Conservation (phyloP, 768 basidiomycete genomes). For the Pluteus cervinus region DNA sequence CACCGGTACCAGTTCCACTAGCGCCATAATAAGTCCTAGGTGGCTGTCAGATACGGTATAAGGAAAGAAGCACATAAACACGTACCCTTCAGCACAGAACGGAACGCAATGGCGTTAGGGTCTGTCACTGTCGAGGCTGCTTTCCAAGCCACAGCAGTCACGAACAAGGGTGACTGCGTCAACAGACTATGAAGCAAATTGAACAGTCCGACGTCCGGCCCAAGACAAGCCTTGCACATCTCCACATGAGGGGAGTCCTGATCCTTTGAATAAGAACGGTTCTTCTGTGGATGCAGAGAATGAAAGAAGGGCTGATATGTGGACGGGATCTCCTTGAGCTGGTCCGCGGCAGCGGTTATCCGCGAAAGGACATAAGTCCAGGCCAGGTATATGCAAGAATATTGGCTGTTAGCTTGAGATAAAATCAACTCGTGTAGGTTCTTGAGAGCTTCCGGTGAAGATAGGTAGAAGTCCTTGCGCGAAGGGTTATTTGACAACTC, state of each 20-base stretch:
- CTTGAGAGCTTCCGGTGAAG: slow-evolving; percentile 57
- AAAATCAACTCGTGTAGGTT: slow-evolving; percentile 64
- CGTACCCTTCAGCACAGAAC: slow-evolving; percentile 81
- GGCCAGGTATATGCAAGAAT: slow-evolving; percentile 65
- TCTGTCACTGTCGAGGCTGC: slow-evolving; percentile 64
- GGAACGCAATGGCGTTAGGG: slow-evolving; percentile 72
- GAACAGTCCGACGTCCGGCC: slow-evolving; percentile 56
- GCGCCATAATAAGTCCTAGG: slow-evolving; percentile 70
- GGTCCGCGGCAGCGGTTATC: slow-evolving; percentile 38
- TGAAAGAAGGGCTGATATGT: slow-evolving; percentile 53
- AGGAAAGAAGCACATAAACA: not conserved
- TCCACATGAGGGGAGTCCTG: slow-evolving; percentile 46
- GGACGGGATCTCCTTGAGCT: slow-evolving; percentile 45
- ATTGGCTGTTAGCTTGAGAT: slow-evolving; percentile 54
- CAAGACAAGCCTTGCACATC: slow-evolving; percentile 57
- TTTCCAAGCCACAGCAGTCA: slow-evolving; percentile 65
- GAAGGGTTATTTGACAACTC: slow-evolving; percentile 47
- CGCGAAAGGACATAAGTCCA: slow-evolving; percentile 84
- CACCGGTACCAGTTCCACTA: slow-evolving; percentile 68
- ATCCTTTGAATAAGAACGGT: slow-evolving; percentile 47
- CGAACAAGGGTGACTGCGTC: slow-evolving; percentile 70
- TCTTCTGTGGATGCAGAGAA: slow-evolving; percentile 35
- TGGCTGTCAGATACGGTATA: slow-evolving; percentile 5
- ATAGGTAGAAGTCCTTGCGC: slow-evolving; percentile 47
- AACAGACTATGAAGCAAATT: slow-evolving; percentile 48